These are phyloP conservation scores for Skeletonema menzelii DNA, from an alignment of 108 stramenopile species.

Conservation along the genomic window DNA sequence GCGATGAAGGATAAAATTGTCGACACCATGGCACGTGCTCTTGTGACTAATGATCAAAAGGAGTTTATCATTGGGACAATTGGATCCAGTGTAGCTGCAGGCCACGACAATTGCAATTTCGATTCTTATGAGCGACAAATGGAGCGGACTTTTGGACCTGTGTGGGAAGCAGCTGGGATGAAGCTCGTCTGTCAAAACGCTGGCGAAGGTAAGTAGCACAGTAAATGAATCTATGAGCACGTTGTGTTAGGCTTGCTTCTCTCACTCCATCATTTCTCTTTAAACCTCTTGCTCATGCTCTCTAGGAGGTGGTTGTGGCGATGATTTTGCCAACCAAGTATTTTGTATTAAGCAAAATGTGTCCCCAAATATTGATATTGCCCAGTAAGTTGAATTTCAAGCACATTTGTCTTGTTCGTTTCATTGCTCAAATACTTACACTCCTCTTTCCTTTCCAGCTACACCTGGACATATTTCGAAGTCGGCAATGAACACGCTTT, in stretches of 20 bases:
- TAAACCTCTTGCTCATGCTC: too few species aligned
- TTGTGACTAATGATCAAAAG: slow-evolving; percentile 31
- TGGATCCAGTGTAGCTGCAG: slow-evolving; percentile 42
- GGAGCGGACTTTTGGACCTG: slow-evolving; percentile 28
- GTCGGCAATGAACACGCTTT: slow-evolving; percentile 8
- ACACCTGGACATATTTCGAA: slow-evolving; percentile 58
- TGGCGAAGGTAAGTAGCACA: too few species aligned
- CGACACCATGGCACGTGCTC: slow-evolving; percentile 24
- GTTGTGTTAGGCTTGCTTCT: too few species aligned
- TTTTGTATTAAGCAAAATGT: slow-evolving; percentile 41
- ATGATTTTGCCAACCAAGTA: slow-evolving; percentile 31
- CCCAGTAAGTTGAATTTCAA: background rate
- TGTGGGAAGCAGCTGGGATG: slow-evolving; percentile 46
- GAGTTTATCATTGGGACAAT: slow-evolving; percentile 27
- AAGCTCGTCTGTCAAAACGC: slow-evolving; percentile 39
- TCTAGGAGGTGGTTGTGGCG: slow-evolving; percentile 42
- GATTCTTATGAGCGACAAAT: slow-evolving; percentile 36
- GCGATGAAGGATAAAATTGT: background rate
- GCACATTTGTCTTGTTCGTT: too few species aligned
- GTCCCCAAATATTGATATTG: slow-evolving; percentile 21
- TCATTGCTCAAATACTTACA: too few species aligned
- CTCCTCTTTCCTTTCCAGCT: background rate
- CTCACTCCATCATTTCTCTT: too few species aligned
- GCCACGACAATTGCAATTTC: slow-evolving; percentile 38
- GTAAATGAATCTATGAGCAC: too few species aligned